Evolutionary conservation across 1,139 yeast species (phyloP), one percentile per base, ranked within the genome.

Genomic region (Yamadazyma jaroonii): DNA sequence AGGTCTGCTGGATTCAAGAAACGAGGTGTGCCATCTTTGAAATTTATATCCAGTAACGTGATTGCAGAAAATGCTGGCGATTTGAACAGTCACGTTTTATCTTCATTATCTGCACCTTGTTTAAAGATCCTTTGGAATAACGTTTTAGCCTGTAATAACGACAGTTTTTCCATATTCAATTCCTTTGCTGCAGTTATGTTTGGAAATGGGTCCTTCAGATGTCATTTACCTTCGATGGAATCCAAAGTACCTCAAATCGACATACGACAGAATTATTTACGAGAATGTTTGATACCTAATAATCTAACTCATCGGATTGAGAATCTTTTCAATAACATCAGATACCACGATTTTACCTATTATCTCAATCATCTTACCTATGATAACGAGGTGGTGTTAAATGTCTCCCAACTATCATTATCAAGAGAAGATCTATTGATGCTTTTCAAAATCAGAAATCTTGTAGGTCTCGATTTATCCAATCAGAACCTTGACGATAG

Each of bases 401-500:
- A 48, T 34, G 39, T 48, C 17, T 45, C 50, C 1, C 17, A n/a
- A 14, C 11, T 14, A 10, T 8, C 22, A 2, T 20, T 20, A 2
- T 25, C 39, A 6, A 46, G 45, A 7, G 64, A 61, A 13, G 64
- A 61, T 22, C 53, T 50, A 30, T 53, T 63, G 31, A 34, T 48
- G 29, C 29, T 69, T 3, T 57, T 66, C 43, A 64, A 62, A 39
- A 43, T 67, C 9, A 53, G 56, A 11, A 53, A 52, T 33, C 49
- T 70, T 29, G 52, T 54, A 11, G 70, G 62, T 2, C 49, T 71
- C 29, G 63, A 67, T 41, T 36, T 70, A 7, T 64, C 72, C 1
- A 51, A 56, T 31, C 26, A 34, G 0, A 31, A 42, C 7, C 47
- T 68, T 6, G 69, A 67, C 44, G 74, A 67, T 42, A 56, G 48